Evolutionary conservation across 768 basidiomycete genomes (phyloP), one percentile per base, ranked within the genome.

Genomic region (Tylopilus plumbeoviolaceoides): DNA sequence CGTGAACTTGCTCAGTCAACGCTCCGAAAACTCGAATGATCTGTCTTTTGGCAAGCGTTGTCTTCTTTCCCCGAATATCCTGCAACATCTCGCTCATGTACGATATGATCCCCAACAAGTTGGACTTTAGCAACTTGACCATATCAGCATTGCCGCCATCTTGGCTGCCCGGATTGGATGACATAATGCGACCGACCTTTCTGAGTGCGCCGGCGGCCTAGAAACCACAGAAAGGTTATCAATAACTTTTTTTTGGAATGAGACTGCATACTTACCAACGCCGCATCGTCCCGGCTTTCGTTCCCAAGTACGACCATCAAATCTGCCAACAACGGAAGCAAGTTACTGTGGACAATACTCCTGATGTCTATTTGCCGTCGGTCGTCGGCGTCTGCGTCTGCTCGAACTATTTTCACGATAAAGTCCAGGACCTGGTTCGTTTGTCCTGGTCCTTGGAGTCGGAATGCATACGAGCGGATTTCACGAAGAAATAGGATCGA

Each of bases 41-140:
- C 63, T 83, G 84, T 50, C 79, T 78, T 70, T 97, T 98, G 31
- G 77, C 75, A 9, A 72, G 70, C 0, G 82, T 73, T 0, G 85
- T 73, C 59, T 87, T 87, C 69, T 88, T 91, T 5, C 89, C 89
- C 21, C 85, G 82, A 1, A 87, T 76, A 54, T 93, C 94, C 64
- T 92, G 91, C 48, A 98, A 70, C 70, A 87, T 83, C 30, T 93
- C 91, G 60, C 89, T 95, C 60, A 97, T 79, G 57, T 85, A 77
- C 0, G 90, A 83, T 18, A 98, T 84, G 50, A 23, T 23, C 23
- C 23, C 23, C 23, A 23, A 23, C 23, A 23, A 23, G 23, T 23
- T 23, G 23, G 23, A 75, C 85, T n/a, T 84, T 44, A 98, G 73
- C 50, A 93, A 87, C 0, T 70, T 67, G 20, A 78, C 76, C 35